These are phyloP conservation scores for Nematocida homosporus DNA, from an alignment of 371 early-diverging fungal genomes.

Conservation along the genomic window DNA sequence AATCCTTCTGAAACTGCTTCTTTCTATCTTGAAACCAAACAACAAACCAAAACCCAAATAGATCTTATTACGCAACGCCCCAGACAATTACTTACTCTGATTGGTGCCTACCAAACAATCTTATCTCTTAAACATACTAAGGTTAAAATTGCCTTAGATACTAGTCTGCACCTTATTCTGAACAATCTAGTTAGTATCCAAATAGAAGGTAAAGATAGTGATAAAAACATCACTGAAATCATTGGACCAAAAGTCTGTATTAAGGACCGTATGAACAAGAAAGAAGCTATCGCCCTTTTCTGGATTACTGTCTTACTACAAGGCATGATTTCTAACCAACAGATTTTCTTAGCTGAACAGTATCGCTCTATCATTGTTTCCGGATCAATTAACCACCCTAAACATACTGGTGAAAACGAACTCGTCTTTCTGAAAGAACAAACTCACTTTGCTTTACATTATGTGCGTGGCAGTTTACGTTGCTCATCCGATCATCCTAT, in stretches of 20 bases:
- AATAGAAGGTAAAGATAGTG: not conserved
- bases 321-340: not conserved
- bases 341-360: not conserved
- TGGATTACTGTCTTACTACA: conserved; percentile 16
- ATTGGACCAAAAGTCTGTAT: conserved; percentile 3
- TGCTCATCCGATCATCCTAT: conserved; percentile 4
- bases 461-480: not conserved
- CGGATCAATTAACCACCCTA: conserved; percentile 7
- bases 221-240: not conserved
- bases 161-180: not conserved
- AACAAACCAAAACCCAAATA: conserved; percentile 4
- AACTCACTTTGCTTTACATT: not conserved
- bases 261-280: not conserved
- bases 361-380: conserved; percentile 9
- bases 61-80: not conserved
- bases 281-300: conserved; percentile 16
- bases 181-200: not conserved
- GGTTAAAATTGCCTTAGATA: not conserved
- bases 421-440: not conserved
- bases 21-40: not conserved
- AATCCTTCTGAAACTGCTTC: not conserved
- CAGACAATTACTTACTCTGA: not conserved
- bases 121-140: not conserved
- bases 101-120: not conserved
- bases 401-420: conserved; percentile 4